These are phyloP conservation scores for Pleurozium schreberi DNA, from an alignment of 225 moss, liverwort and hornwort genomes.

Conservation along the genomic window DNA sequence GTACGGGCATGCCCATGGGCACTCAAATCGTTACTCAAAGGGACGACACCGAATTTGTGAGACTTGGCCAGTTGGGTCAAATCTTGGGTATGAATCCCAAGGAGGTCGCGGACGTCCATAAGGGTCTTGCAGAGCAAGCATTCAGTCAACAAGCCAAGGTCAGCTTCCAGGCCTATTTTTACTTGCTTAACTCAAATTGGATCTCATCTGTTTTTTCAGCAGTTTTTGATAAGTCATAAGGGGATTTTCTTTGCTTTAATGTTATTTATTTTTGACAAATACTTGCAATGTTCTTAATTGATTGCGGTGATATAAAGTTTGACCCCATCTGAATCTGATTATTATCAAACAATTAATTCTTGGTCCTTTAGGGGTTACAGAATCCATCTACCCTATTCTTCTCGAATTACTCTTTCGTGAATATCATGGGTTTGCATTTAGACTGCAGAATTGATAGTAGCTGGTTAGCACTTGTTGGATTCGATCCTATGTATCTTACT, in stretches of 20 bases:
- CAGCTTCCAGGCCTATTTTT: neutral
- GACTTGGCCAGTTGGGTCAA: constrained; percentile 85
- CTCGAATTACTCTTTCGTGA: neutral
- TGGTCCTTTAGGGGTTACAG: neutral
- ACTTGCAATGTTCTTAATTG: neutral
- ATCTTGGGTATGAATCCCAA: constrained; percentile 63
- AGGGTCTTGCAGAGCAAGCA: constrained; percentile 93
- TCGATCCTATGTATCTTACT: neutral
- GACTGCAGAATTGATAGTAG: neutral
- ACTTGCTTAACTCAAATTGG: neutral
- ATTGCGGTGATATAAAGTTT: neutral
- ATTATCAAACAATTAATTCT: neutral
- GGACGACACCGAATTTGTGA: constrained; percentile 85
- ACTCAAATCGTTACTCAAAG: constrained; percentile 98
- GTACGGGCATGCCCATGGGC: constrained; percentile 97
- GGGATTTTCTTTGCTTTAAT: neutral
- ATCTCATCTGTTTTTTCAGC: neutral
- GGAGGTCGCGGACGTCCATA: constrained; percentile 92
- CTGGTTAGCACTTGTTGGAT: neutral
- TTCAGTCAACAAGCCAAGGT: constrained; percentile 98
- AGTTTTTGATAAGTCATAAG: neutral
- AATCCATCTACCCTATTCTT: neutral
- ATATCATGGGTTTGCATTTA: neutral
- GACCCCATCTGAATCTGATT: neutral
- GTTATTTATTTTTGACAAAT: neutral